These are phyloP conservation scores for Lasiodiplodia theobromae DNA, from an alignment of 2,329 filamentous ascomycete genomes.

Conservation along the genomic window DNA sequence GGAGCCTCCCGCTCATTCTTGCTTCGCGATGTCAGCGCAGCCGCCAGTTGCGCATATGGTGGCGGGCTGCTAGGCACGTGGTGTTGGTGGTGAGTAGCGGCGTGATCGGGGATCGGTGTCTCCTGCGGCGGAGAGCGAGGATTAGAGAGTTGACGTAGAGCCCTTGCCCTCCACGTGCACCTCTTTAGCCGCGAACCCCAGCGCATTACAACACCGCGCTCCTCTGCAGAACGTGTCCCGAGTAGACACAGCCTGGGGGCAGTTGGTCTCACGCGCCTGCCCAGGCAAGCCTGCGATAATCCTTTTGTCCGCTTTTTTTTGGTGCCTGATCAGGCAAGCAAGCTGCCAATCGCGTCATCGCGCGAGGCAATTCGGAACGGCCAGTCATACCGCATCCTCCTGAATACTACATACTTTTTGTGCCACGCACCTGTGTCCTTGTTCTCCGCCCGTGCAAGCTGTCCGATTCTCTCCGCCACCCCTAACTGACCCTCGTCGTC, in stretches of 20 bases:
- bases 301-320: background rate
- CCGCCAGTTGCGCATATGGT: conserved; percentile 16
- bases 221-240: background rate
- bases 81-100: conserved; percentile 12
- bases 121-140: conserved; percentile 12
- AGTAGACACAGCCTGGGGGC: background rate
- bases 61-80: background rate
- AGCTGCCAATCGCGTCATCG: conserved; percentile 31
- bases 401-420: conserved; percentile 25
- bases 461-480: background rate
- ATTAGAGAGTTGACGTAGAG: conserved; percentile 26
- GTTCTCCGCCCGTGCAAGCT: background rate
- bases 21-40: conserved; percentile 25
- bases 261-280: background rate
- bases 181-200: conserved; percentile 24
- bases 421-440: background rate
- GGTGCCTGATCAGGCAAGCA: conserved; percentile 22
- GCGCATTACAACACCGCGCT: background rate
- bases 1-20: conserved; percentile 74
- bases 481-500: background rate
- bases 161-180: conserved; percentile 22
- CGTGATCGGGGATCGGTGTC: conserved; percentile 24
- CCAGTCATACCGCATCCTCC: conserved; percentile 26
- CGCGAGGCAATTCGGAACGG: conserved; percentile 21
- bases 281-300: background rate